Percentiles rank a stretch among this genome's conserved stretches.
These are phyloP conservation scores for Fusarium pseudonygamai DNA, from an alignment of 2,329 filamentous ascomycete genomes.

Conservation along the genomic window DNA sequence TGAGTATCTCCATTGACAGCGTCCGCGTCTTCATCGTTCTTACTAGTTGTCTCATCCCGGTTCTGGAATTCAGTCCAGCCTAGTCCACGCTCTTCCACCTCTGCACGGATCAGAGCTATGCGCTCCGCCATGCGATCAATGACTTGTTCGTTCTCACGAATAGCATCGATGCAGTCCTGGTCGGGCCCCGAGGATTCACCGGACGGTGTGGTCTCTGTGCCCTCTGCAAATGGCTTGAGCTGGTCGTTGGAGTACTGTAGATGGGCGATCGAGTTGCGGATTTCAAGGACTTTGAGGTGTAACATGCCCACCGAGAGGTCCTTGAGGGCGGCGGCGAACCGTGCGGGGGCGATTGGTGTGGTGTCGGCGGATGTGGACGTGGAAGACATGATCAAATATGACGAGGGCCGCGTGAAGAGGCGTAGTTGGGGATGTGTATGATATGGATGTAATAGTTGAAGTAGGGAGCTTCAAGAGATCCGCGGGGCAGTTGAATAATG, in stretches of 20 bases:
- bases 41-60: constrained; percentile 53
- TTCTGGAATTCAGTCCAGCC: constrained; percentile 67
- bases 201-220: constrained; percentile 48
- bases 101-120: constrained; percentile 68
- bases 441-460: neutral
- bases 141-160: constrained; percentile 75
- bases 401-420: neutral
- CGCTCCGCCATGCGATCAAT: constrained; percentile 74
- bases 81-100: constrained; percentile 68
- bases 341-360: constrained; percentile 67
- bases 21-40: constrained; percentile 41
- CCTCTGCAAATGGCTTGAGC: constrained; percentile 73
- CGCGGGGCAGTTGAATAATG: constrained; percentile 29
- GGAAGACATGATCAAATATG: constrained; percentile 57
- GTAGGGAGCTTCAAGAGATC: constrained; percentile 3
- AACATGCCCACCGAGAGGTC: constrained; percentile 73
- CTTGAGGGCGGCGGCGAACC: constrained; percentile 73
- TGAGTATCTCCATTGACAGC: constrained; percentile 32
- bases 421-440: neutral
- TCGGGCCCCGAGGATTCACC: constrained; percentile 56
- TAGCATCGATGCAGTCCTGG: constrained; percentile 77
- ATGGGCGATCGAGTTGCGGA: constrained; percentile 78
- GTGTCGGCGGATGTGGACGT: constrained; percentile 66
- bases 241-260: constrained; percentile 79
- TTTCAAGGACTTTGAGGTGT: constrained; percentile 78